These are phyloP conservation scores for Anisodus tanguticus DNA, from an alignment of 257 asterid genomes.

Conservation along the genomic window DNA sequence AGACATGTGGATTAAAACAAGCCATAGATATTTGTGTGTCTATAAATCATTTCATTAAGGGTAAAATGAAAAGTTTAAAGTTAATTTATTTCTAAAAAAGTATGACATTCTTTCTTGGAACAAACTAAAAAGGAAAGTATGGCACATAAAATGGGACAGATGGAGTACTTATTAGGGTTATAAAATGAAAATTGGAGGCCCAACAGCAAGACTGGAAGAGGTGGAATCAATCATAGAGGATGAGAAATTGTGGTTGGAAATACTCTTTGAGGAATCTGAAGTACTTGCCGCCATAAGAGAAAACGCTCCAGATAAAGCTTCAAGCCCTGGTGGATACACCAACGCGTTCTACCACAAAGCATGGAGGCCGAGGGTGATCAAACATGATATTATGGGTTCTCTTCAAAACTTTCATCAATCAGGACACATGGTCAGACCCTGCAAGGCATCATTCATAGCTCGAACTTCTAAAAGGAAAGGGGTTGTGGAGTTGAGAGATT, in stretches of 20 bases:
- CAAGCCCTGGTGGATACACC: background rate
- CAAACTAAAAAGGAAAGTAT: background rate
- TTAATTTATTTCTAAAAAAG: background rate
- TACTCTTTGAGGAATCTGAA: background rate
- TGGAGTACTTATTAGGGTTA: background rate
- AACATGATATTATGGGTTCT: background rate
- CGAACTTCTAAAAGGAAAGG: background rate
- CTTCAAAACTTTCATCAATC: background rate
- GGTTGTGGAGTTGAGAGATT: background rate
- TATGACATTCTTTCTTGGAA: background rate
- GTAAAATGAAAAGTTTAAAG: background rate
- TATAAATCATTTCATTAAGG: background rate
- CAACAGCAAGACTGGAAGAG: background rate
- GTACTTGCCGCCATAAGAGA: background rate
- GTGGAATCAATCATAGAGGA: conserved; percentile 2
- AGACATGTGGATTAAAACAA: background rate
- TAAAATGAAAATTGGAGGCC: background rate
- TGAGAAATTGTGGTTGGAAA: background rate
- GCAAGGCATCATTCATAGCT: background rate
- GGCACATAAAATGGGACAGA: background rate
- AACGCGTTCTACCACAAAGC: background rate
- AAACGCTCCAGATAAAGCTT: background rate
- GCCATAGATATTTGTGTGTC: background rate
- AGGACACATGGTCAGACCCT: background rate
- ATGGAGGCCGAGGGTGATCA: background rate